Conservation (phyloP, 345 rosid genomes). For the Clausena lansium region DNA sequence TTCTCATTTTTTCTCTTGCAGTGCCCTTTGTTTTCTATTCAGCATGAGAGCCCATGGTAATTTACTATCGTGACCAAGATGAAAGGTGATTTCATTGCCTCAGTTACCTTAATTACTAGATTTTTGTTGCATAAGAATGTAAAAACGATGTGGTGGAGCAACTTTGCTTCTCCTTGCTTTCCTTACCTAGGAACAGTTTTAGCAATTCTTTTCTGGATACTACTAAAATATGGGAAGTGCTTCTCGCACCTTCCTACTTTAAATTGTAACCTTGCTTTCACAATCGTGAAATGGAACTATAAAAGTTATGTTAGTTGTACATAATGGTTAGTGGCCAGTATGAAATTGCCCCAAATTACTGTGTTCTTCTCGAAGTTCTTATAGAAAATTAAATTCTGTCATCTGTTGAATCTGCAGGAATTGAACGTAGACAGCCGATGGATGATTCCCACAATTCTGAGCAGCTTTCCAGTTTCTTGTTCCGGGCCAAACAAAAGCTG, state of each 20-base stretch:
- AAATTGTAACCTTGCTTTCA: background rate
- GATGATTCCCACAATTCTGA: conserved; percentile 6
- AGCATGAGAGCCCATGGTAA: conserved; percentile 34
- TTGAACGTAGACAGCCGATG: background rate
- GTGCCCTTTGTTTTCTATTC: conserved; percentile 58
- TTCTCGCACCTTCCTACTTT: background rate
- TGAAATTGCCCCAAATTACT: background rate
- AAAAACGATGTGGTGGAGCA: background rate
- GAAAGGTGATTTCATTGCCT: conserved; percentile 16
- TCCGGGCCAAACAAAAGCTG: conserved; percentile 2
- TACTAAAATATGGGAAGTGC: background rate
- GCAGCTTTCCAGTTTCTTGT: conserved; percentile 12
- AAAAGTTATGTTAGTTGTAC: background rate
- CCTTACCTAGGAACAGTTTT: background rate
- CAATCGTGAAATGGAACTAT: background rate
- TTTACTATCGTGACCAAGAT: conserved; percentile 14
- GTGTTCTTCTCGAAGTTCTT: background rate
- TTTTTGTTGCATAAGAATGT: background rate
- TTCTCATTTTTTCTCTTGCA: conserved; percentile 30
- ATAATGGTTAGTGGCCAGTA: background rate
- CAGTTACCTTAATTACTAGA: background rate
- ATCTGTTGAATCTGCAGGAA: conserved; percentile 17
- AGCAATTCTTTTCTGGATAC: background rate
- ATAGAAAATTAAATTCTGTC: background rate
- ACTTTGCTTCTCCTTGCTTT: background rate